Evolutionary conservation across 805 yeast species (phyloP).

Genomic region (Isabelozyma gotoi): DNA sequence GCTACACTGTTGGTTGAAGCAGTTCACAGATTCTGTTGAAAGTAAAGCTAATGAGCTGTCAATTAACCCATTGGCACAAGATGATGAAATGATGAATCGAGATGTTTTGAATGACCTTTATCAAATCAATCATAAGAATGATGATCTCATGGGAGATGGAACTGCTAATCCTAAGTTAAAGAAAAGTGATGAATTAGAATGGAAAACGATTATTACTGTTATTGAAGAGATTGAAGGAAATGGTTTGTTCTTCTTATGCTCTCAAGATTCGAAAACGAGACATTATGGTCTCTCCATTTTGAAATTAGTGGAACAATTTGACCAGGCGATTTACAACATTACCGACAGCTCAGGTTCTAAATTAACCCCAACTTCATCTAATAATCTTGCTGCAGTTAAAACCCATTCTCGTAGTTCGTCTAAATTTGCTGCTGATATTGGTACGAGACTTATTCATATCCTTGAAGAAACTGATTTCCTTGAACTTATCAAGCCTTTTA

Average conservation of each 20-base stretch:
- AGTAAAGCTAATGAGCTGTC: conserved; percentile 17
- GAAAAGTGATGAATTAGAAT: conserved; percentile 62
- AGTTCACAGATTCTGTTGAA: conserved; percentile 41
- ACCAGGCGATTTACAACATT: conserved; percentile 68
- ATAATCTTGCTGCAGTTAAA: conserved; percentile 9
- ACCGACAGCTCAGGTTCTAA: conserved; percentile 25
- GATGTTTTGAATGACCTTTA: conserved; percentile 42
- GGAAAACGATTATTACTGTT: conserved; percentile 77
- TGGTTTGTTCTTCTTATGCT: conserved; percentile 86
- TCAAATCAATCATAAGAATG: conserved; percentile 45
- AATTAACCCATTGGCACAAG: conserved; percentile 26
- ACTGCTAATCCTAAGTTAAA: conserved; percentile 13
- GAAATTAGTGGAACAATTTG: conserved; percentile 81
- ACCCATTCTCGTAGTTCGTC: conserved; percentile 60
- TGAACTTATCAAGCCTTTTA: conserved; percentile 54
- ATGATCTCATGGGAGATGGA: conserved; percentile 23
- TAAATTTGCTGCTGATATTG: conserved; percentile 76
- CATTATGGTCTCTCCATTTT: conserved; percentile 74
- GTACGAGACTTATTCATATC: conserved; percentile 73
- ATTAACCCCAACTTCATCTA: conserved; percentile 4
- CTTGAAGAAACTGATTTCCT: conserved; percentile 69
- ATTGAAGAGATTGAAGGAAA: conserved; percentile 96
- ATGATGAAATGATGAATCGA: conserved; percentile 35
- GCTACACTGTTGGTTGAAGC: conserved; percentile 77
- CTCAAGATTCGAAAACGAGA: conserved; percentile 78